Evolutionary conservation across 768 basidiomycete genomes (phyloP), one percentile per base, ranked within the genome.

Genomic region (Boletus subcaerulescens): DNA sequence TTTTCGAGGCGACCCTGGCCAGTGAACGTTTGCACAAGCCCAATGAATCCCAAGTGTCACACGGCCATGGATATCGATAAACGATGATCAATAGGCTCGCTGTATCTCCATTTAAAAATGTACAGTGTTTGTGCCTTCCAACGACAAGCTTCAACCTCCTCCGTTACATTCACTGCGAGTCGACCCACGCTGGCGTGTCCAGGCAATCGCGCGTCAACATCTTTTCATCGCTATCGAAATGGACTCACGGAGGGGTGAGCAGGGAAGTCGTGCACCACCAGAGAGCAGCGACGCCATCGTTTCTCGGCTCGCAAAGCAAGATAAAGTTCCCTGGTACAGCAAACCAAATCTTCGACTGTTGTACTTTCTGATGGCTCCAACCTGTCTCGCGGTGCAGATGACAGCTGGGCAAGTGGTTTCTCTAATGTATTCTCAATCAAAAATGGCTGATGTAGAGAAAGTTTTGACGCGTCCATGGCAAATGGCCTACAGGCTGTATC

Each of bases 401-500:
- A 36, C 48, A 6, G 49, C 36, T 18, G 53, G 56, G 56, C 18
- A 45, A 46, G 52, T 29, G 14, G 22, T 31, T 54, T 13, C 33
- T 14, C 33, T 33, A 12, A 17, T 15, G 17, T 18, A 8, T 39
- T 39, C 15, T n/a, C 17, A 17, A 9, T 43, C 7, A 35, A 35
- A 22, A 26, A 26, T 26, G 39, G 8, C 46, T 60, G 31, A 59
- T 7, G 5, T 3, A 14, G 11, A 22, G 15, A 32, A 42, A 60
- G 60, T 2, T 59, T 59, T 14, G 43, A 60, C 6, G 79, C 80
- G 0, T 80, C 81, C 5, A 84, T 84, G 83, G 75, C 84, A 64
- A 85, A 84, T 60, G 82, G 82, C 40, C 64, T 85, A 32, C 83
- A 85, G 62, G 80, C 81, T 0, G 82, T 85, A 13, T 67, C 76